Evolutionary conservation across 2,329 filamentous ascomycete species (phyloP), one percentile per base, ranked within the genome.

Genomic region (Penicillium aurantiogriseum): DNA sequence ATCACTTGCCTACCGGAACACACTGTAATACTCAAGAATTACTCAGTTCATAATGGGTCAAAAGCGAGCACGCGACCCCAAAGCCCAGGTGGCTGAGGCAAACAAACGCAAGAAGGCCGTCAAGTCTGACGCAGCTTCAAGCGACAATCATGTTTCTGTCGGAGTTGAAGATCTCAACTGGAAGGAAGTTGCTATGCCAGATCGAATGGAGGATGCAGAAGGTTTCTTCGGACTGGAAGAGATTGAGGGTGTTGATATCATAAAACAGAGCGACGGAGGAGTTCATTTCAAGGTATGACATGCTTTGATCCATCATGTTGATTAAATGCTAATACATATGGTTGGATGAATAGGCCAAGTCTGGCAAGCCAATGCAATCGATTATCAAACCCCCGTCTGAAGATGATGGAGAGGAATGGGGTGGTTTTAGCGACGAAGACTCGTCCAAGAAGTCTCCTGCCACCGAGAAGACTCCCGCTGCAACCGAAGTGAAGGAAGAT

Each of bases 161-260:
- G 68, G 67, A 25, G 60, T 83, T 35, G 80, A 86, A 58, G 77
- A 83, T 39, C 75, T 88, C 55, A 76, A 79, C 67, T 89, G 86
- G 86, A 83, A 82, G 60, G 80, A 85, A 21, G 85, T 94, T 4
- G 71, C 78, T 36, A 78, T 88, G 66, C 90, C 91, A 7, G 89
- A 92, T 69, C 86, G 89, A 70, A 81, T 92, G 66, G 87, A 93
- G 45, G 91, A 97, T 76, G 90, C 90, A n/a, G 92, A 95, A 63
- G 94, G 94, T 0, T 97, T 99, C 73, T 95, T 88, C 67, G 92
- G 90, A 0, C 78, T 99, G 2, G 92, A 99, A 69, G 92, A 97
- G 68, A 88, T 97, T 46, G 90, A 96, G 17, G 91, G 90, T 51
- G 90, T 99, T 1, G 90, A 96, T 31, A 82, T 99, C n/a, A 79